Conservation (phyloP, 768 basidiomycete genomes). For the Goffeauzyma gilvescens region DNA sequence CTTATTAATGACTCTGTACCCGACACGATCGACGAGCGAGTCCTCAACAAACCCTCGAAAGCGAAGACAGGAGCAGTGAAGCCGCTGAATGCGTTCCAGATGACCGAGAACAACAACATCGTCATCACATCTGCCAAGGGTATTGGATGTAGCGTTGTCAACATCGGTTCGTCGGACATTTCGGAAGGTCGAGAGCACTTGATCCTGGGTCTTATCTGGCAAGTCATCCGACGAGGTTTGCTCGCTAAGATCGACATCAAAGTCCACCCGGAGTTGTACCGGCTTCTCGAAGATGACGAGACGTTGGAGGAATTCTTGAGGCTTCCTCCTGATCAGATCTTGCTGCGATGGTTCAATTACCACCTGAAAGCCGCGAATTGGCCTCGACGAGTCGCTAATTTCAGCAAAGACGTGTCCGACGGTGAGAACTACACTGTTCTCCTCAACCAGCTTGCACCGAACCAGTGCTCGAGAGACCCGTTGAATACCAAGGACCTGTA, state of each 20-base stretch:
- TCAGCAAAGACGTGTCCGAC: slow-evolving; percentile 89
- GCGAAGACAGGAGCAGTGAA: slow-evolving; percentile 39
- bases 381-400: slow-evolving; percentile 72
- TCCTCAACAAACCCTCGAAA: slow-evolving; percentile 68
- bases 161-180: slow-evolving; percentile 84
- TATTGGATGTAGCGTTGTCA: slow-evolving; percentile 95
- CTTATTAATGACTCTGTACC: slow-evolving; percentile 96
- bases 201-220: slow-evolving; percentile 96
- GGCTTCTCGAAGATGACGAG: slow-evolving; percentile 89
- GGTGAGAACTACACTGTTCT: slow-evolving; percentile 96
- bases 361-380: slow-evolving; percentile 90
- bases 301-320: slow-evolving; percentile 86
- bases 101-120: slow-evolving; percentile 99
- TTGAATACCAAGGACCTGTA: slow-evolving; percentile 67
- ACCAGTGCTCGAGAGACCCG: slow-evolving; percentile 74
- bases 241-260: slow-evolving; percentile 94
- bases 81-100: slow-evolving; percentile 90
- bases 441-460: slow-evolving; percentile 85
- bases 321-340: slow-evolving; percentile 87
- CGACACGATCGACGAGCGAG: slow-evolving; percentile 96
- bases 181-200: slow-evolving; percentile 87
- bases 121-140: slow-evolving; percentile 95
- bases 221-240: slow-evolving; percentile 83
- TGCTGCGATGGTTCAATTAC: slow-evolving; percentile 98
- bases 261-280: slow-evolving; percentile 87